A percentile compares a stretch with the other conserved stretches of the same genome.
These are phyloP conservation scores for Mortierella hygrophila DNA, from an alignment of 192 early-diverging fungal species.

Conservation along the genomic window DNA sequence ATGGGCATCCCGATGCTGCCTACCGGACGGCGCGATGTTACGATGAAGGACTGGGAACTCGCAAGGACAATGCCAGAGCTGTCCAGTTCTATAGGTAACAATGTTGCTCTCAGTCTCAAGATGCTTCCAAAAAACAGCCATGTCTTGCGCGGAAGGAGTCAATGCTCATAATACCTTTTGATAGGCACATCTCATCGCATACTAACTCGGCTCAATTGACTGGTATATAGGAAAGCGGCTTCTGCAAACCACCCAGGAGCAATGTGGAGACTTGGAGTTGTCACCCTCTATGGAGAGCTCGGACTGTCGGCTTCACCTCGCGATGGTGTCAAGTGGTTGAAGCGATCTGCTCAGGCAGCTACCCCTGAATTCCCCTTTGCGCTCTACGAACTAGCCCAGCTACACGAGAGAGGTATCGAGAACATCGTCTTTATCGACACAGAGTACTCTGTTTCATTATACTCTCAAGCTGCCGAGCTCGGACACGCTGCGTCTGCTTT, in stretches of 20 bases:
- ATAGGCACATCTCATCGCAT: background rate
- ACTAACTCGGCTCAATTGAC: conserved; percentile 7
- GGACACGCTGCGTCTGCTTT: conserved; percentile 76
- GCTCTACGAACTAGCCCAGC: conserved; percentile 66
- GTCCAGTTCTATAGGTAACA: conserved; percentile 74
- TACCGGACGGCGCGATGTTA: conserved; percentile 74
- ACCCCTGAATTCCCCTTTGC: conserved; percentile 71
- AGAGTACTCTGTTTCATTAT: conserved; percentile 72
- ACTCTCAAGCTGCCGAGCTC: conserved; percentile 73
- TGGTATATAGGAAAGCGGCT: conserved; percentile 69
- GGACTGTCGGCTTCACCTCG: conserved; percentile 64
- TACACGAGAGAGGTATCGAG: conserved; percentile 71
- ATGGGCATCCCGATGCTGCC: conserved; percentile 73
- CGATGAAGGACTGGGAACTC: conserved; percentile 74
- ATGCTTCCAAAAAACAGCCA: background rate
- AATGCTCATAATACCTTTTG: background rate
- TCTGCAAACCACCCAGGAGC: conserved; percentile 76
- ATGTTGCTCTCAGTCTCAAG: background rate
- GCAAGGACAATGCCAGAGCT: conserved; percentile 66
- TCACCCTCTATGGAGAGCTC: conserved; percentile 70
- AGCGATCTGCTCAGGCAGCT: conserved; percentile 69
- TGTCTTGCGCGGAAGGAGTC: background rate
- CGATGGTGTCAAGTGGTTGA: conserved; percentile 73
- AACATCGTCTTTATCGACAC: conserved; percentile 72
- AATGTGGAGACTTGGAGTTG: conserved; percentile 74